Evolutionary conservation across 2,329 filamentous ascomycete genomes (phyloP), one percentile per base, ranked within the genome.

Genomic region (Talaromyces sp.): DNA sequence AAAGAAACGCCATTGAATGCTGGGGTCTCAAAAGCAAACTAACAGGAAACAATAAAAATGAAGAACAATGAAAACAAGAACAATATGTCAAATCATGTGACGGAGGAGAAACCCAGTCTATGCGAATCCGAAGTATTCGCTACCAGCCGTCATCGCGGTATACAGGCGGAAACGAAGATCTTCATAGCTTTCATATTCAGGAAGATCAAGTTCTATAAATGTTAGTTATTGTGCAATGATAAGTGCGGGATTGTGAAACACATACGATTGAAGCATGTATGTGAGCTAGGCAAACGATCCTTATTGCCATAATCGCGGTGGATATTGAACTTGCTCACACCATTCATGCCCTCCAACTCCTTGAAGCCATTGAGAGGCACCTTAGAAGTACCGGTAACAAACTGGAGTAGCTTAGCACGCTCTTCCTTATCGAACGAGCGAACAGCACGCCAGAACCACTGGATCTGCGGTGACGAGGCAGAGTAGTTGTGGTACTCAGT

Each of bases 251-350:
- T 14, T 7, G 41, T 16, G 33, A 32, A 48, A 56, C n/a, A 88
- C 90, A 88, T 85, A 96, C 91, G 94, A 74, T 99, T 99, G 79
- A 99, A 99, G 81, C 94, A 99, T 59, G 94, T 99, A 75, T 99
- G 95, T 65, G 92, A 96, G 66, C 90, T 96, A 51, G 94, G 94
- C 60, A 99, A 82, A 62, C 94, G 89, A 69, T 97, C 90, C 76
- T 97, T 97, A 80, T 89, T 93, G 65, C 93, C 92, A 75, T 96
- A 97, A 75, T 97, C 94, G 60, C 94, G 91, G 71, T 99, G 94
- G 58, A 99, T 97, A 73, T 97, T 99, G 86, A 99, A 99, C 61
- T 91, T 87, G 74, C 89, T 96, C 72, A 97, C 87, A 35, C 94
- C 94, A 69, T 99, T 97, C 94, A 99, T 99, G 62, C 94, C 95